Base-by-base conservation (phyloP, 129 eudicot species). In the Centella asiatica region DNA sequence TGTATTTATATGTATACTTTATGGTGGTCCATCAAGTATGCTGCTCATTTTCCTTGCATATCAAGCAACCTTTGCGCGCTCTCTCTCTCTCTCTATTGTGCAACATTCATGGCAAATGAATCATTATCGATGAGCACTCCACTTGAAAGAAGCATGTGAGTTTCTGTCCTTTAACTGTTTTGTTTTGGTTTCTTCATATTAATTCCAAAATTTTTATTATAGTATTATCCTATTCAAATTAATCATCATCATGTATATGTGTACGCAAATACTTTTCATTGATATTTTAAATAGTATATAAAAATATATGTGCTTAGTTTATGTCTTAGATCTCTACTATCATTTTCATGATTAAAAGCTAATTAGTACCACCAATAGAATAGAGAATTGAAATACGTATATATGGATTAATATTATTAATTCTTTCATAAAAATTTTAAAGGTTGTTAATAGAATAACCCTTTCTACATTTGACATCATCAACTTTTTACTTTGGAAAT, bases 1-100 rank as follows among this genome's bases (percentile, higher is more conserved):
- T n/a, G n/a, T n/a, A n/a, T n/a, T n/a, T n/a, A n/a, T n/a, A n/a
- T n/a, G n/a, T n/a, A n/a, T n/a, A n/a, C n/a, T n/a, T n/a, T n/a
- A 72, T 59, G 85, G 88, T 73, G 92, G 90, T 76, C 92, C 95
- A 83, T 87, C 76, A 78, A 77, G 95, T 75, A 77, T 66, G 65
- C 66, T 40, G 68, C 77, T 78, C 69, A 84, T 69, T 63, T 89
- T 80, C 93, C 97, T 85, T 89, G 95, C 77, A 83, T 74, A 78
- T 80, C 97, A 85, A 89, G 97, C 86, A 78, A 54, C 78, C 70
- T 50, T 58, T 66, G 58, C 62, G 9, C 58, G 26, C 69, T 46
- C 61, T 67, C 70, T 67, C 83, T 54, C 57, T 56, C 64, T 52
- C 61, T 57, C 68, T 61, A 54, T 60, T 53, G n/a, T 65, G 20